Base-by-base conservation (phyloP, 2,329 filamentous ascomycete species). In the Penicillium polonicum region DNA sequence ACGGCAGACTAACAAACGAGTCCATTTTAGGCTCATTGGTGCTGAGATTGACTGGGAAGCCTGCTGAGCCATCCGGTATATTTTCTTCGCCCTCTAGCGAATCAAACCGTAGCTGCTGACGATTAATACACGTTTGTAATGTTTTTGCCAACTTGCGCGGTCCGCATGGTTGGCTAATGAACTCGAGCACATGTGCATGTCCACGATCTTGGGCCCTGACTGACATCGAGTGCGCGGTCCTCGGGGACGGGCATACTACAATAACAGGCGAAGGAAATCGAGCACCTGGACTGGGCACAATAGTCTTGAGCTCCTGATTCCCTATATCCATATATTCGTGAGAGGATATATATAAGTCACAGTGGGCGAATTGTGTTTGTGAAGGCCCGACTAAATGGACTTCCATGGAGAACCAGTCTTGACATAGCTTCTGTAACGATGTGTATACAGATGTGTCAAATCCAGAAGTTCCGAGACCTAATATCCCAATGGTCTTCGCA, bases 141-240 rank as follows among this genome's bases (percentile, higher is more conserved):
- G 69, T 64, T 25, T 65, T 70, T 9, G 70, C 70, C 35, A 73
- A 55, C 36, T 73, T 73, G 35, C 63, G 65, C 6, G 69, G 68
- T 8, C 70, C 70, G 43, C 67, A 70, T 5, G 70, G 70, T 27
- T 73, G 70, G 44, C 68, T 67, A 25, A 73, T 70, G 17, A 72
- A 69, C 46, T 72, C 70, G 25, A 70, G 61, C n/a, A 73, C 59
- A 2, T 45, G 31, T 19, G 44, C n/a, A 29, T 57, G 23, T 0
- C 19, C 38, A 8, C 39, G 43, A 27, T 27, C 45, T 6, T 43
- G 59, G 9, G 48, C 43, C 9, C 27, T 29, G 5, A 48, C 43
- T 21, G 57, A 65, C 58, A 67, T 60, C 15, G 55, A 52, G 42
- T 65, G 64, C 10, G 64, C 64, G 19, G 49, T 55, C 31, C 60